Evolutionary conservation across 345 rosid species (phyloP).

Genomic region (Adansonia digitata): DNA sequence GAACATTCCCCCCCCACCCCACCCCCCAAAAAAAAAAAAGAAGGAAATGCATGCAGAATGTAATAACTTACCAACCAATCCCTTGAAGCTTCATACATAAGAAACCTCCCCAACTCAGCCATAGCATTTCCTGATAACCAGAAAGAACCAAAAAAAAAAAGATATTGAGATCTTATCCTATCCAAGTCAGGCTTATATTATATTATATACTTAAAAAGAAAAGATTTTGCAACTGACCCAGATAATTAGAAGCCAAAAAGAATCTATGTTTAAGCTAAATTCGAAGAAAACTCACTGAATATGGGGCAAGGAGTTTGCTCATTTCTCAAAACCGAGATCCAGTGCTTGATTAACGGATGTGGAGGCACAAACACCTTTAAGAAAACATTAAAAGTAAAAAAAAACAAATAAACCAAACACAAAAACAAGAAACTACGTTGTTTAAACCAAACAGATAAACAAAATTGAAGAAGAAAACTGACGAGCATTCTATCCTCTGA

Average conservation of each 20-base stretch:
- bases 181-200: neutral
- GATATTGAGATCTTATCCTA: neutral
- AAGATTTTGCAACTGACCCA: neutral
- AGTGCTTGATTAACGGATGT: slow-evolving; percentile 90
- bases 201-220: neutral
- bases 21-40: neutral
- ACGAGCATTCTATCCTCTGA: slow-evolving; percentile 75
- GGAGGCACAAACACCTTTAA: slow-evolving; percentile 89
- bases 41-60: neutral
- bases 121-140: slow-evolving; percentile 65
- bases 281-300: slow-evolving; percentile 53
- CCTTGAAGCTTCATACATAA: slow-evolving; percentile 87
- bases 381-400: neutral
- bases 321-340: slow-evolving; percentile 87
- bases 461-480: slow-evolving; percentile 13
- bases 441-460: neutral
- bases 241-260: neutral
- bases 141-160: neutral
- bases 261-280: neutral
- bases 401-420: neutral
- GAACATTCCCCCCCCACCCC: neutral
- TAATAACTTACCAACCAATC: slow-evolving; percentile 76
- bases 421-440: neutral
- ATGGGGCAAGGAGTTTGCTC: slow-evolving; percentile 82
- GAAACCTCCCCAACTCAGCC: slow-evolving; percentile 91